A percentile compares a stretch with the other conserved stretches of the same genome.
Conservation (phyloP, 192 early-diverging fungal species). For the Podila verticillata region DNA sequence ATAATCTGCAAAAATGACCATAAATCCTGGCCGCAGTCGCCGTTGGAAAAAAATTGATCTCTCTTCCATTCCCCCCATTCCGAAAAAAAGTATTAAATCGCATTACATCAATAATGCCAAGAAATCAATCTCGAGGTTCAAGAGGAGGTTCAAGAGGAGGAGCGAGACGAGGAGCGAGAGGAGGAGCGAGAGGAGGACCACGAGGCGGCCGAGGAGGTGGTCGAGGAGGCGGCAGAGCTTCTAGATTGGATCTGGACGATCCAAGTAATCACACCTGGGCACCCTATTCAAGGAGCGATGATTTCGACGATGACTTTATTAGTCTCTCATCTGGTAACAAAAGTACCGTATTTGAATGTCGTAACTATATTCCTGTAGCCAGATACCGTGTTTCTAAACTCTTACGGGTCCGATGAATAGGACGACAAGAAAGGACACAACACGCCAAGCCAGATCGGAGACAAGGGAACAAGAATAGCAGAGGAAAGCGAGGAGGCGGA, state of each 20-base stretch:
- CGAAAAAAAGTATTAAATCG: background rate
- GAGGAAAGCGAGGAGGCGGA: slow-evolving; percentile 1
- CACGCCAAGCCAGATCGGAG: background rate
- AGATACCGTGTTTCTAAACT: background rate
- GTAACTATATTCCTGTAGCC: background rate
- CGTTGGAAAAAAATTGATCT: background rate
- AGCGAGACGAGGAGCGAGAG: background rate
- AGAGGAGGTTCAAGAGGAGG: too few relatives aligned
- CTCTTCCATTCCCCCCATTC: background rate
- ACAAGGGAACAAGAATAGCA: background rate
- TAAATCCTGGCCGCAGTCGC: background rate
- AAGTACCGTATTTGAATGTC: background rate
- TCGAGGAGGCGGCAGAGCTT: background rate
- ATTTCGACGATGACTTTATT: background rate
- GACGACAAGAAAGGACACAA: too few relatives aligned
- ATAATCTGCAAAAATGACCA: background rate
- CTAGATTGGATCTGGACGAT: background rate
- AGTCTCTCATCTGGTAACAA: background rate
- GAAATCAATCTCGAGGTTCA: too few relatives aligned
- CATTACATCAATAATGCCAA: background rate
- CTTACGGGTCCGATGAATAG: background rate
- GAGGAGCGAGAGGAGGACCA: background rate
- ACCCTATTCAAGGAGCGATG: too few relatives aligned
- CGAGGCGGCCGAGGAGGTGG: background rate
- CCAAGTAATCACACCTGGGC: background rate